Percentiles rank a stretch among this genome's conserved stretches.
phyloP scores from a whole-genome alignment of 768 basidiomycete species.

The Lactarius hatsudake region DNA sequence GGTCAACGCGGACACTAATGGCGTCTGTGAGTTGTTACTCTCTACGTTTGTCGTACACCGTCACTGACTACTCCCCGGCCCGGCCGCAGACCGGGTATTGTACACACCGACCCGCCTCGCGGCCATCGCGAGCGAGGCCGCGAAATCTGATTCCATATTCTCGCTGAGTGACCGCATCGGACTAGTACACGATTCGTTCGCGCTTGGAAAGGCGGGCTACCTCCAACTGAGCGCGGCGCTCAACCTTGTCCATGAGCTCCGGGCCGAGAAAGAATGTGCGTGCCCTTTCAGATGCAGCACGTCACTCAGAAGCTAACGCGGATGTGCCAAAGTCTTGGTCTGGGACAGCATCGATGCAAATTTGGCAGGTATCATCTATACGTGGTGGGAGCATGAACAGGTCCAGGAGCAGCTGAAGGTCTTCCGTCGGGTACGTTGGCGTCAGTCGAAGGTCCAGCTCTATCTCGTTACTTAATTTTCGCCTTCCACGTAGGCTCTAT shows the following conservation, averaged over 20 bases:
- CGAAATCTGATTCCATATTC: constrained; percentile 62
- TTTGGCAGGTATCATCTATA: constrained; percentile 51
- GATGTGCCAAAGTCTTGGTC: constrained; percentile 60
- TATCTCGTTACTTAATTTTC: background rate
- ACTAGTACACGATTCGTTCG: constrained; percentile 77
- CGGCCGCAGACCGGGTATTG: constrained; percentile 67
- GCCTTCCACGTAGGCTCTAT: constrained; percentile 48
- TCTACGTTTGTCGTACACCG: background rate
- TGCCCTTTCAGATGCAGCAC: background rate
- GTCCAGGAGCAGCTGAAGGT: constrained; percentile 52
- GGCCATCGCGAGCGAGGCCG: constrained; percentile 77
- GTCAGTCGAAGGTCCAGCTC: background rate
- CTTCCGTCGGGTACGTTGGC: constrained; percentile 41
- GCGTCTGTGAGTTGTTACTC: constrained; percentile 68
- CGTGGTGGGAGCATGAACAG: constrained; percentile 81
- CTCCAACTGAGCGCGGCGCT: constrained; percentile 74
- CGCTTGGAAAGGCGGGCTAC: constrained; percentile 79
- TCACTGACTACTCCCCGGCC: background rate
- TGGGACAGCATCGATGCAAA: constrained; percentile 68
- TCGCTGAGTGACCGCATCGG: constrained; percentile 86
- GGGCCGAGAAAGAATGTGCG: constrained; percentile 75
- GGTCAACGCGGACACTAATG: constrained; percentile 83
- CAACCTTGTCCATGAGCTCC: constrained; percentile 64
- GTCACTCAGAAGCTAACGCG: constrained; percentile 8
- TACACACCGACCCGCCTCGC: constrained; percentile 79